A percentile compares a stretch with the other conserved stretches of the same genome.
Conservation (phyloP, 2,329 filamentous ascomycete genomes). For the Lachnellula cervina region DNA sequence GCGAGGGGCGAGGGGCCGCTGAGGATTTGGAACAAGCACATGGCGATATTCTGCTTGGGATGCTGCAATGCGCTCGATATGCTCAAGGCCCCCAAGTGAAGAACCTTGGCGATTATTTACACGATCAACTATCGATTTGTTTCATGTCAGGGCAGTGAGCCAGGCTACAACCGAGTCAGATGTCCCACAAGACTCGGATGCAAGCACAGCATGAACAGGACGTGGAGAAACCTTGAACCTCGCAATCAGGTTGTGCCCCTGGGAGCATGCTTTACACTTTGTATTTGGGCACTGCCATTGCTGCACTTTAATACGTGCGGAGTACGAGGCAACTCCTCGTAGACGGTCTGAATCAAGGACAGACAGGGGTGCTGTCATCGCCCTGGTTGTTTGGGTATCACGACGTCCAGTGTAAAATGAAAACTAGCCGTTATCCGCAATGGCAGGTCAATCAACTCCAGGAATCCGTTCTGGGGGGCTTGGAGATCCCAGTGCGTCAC, state of each 20-base stretch:
- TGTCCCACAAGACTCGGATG: neutral
- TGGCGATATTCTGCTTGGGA: neutral
- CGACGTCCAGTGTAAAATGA: too few relatives aligned
- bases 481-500: too few relatives aligned
- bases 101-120: neutral
- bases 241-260: too few relatives aligned
- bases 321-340: neutral
- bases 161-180: neutral
- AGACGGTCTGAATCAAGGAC: neutral
- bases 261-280: too few relatives aligned
- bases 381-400: too few relatives aligned
- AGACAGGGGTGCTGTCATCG: too few relatives aligned
- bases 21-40: neutral
- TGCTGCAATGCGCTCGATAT: neutral
- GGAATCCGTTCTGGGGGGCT: neutral
- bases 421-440: too few relatives aligned
- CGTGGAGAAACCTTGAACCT: too few relatives aligned
- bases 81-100: neutral
- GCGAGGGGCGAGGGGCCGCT: neutral
- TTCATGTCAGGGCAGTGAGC: neutral
- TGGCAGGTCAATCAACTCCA: too few relatives aligned
- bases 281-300: too few relatives aligned
- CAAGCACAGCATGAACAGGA: neutral
- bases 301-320: too few relatives aligned
- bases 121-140: neutral